Evolutionary conservation across 2,329 filamentous ascomycete genomes (phyloP).

Genomic region (Fusarium bulbicola): DNA sequence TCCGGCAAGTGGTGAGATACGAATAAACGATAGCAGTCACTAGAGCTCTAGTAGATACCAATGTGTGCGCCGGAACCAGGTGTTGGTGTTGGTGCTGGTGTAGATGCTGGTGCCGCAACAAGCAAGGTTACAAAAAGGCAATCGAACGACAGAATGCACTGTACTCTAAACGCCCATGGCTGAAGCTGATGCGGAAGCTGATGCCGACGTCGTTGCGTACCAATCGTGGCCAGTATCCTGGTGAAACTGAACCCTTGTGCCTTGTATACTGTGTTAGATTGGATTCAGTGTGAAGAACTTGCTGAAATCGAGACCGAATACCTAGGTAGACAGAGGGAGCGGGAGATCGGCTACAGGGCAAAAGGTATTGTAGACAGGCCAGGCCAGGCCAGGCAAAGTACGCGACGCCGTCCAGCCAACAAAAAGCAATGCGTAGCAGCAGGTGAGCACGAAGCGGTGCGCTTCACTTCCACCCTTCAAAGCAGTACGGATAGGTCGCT

Average conservation of each 20-base stretch:
- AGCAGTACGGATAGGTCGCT: neutral
- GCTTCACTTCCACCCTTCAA: neutral
- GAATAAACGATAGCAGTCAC: neutral
- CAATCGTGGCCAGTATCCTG: neutral
- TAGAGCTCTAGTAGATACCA: neutral
- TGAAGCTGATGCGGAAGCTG: neutral
- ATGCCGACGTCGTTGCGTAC: neutral
- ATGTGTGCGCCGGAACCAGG: neutral
- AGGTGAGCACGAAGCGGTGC: constrained; percentile 7
- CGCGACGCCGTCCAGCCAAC: constrained; percentile 14
- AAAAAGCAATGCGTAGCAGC: constrained; percentile 13
- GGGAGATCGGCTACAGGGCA: neutral
- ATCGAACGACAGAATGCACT: neutral
- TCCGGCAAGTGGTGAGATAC: constrained; percentile 3
- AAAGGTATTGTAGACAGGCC: neutral
- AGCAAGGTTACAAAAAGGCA: neutral
- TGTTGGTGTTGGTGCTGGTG: neutral
- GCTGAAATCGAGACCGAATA: neutral
- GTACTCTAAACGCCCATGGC: constrained; percentile 3
- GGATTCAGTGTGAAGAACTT: constrained; percentile 8
- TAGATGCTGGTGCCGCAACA: neutral
- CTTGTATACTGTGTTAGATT: constrained; percentile 15
- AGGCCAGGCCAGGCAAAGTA: neutral
- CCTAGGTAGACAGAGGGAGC: neutral
- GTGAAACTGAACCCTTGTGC: constrained; percentile 16